These are phyloP conservation scores for Fusarium anguioides DNA, from an alignment of 2,329 filamentous ascomycete genomes.

Conservation along the genomic window DNA sequence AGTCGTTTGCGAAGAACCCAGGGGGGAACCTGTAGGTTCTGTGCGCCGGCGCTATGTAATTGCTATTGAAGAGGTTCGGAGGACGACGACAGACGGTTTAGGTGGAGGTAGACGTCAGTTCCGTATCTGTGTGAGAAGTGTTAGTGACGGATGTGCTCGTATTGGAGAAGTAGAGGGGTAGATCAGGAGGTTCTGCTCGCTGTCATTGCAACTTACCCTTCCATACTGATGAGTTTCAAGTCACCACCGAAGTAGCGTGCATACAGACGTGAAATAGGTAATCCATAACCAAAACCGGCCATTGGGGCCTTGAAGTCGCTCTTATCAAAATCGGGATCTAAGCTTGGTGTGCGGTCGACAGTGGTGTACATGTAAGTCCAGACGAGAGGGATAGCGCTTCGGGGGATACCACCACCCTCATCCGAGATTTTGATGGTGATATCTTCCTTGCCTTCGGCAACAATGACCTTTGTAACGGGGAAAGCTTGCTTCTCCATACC, in stretches of 20 bases:
- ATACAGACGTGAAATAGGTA: constrained; percentile 94
- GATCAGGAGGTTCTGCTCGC: neutral
- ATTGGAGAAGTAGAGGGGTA: neutral
- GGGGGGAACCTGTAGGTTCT: constrained; percentile 46
- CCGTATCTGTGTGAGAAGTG: constrained; percentile 75
- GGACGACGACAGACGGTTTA: constrained; percentile 94
- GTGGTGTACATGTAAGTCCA: constrained; percentile 99
- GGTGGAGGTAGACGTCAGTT: constrained; percentile 97
- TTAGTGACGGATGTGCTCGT: constrained; percentile 24
- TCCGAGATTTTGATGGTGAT: constrained; percentile 99
- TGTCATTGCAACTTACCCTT: constrained; percentile 75
- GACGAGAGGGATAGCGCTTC: constrained; percentile 93
- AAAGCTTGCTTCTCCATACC: constrained; percentile 96
- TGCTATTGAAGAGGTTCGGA: constrained; percentile 97
- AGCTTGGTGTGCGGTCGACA: constrained; percentile 91
- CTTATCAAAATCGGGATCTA: constrained; percentile 98
- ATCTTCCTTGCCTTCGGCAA: constrained; percentile 97
- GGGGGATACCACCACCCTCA: constrained; percentile 94
- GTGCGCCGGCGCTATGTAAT: constrained; percentile 65
- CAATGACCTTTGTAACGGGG: constrained; percentile 95
- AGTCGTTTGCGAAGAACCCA: constrained; percentile 71
- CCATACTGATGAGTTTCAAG: constrained; percentile 98
- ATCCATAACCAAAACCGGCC: constrained; percentile 98
- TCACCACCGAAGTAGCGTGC: constrained; percentile 98
- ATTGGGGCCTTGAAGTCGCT: constrained; percentile 99